Evolutionary conservation across 2,329 filamentous ascomycete genomes (phyloP), one percentile per base, ranked within the genome.

Genomic region (Aspergillus intermedius): DNA sequence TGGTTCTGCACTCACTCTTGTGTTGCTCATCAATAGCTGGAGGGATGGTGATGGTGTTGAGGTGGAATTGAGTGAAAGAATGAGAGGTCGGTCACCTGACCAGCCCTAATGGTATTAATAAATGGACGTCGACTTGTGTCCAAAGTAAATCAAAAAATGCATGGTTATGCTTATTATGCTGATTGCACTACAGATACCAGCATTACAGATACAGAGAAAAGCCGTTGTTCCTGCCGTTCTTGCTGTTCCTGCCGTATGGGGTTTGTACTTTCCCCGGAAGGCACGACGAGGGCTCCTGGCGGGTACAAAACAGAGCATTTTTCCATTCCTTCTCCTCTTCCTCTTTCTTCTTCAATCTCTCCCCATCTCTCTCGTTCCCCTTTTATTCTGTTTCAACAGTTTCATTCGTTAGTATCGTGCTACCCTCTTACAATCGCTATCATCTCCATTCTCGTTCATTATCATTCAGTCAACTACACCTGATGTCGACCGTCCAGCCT

Each of bases 401-500:
- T 45, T 28, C 32, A 25, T n/a, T 35, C 28, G 19, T 48, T 42
- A 51, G 12, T 39, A 57, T 58, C 9, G 21, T 41, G 12, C 19
- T 23, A 10, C 21, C 13, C 19, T 23, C 9, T 19, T 41, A 19
- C 13, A 4, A 2, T 9, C n/a, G 3, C 25, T 43, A 9, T 43
- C 15, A 43, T 15, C 22, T 25, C 15, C 25, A 8, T 22, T 28
- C 25, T n/a, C 23, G 6, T 43, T 43, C 22, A 6, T 43, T 25
- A 13, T 56, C 48, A 52, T 47, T 44, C 35, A 22, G 3, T 30
- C 47, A 12, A 23, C 9, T 37, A 42, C 48, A 35, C 22, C 21
- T 40, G 30, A 22, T 40, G 39, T 23, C 30, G 50, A 17, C 44
- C 32, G n/a, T 39, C 15, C 61, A 56, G 5, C 60, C 62, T 19